These are phyloP conservation scores for Chytriomyces confervae DNA, from an alignment of 192 early-diverging fungal species.

Conservation along the genomic window DNA sequence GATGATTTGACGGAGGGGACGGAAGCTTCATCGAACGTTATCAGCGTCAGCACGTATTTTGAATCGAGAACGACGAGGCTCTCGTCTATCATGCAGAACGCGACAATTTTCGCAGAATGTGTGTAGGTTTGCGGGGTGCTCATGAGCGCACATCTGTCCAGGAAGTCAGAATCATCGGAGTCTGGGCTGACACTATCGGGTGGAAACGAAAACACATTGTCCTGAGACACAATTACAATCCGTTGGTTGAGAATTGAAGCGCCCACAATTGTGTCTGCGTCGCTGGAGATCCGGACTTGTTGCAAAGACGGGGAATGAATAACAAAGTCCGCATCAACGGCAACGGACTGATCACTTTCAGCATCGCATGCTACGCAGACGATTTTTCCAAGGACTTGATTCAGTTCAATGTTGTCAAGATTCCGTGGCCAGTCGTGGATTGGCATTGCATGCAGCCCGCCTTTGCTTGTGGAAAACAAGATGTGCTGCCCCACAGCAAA, in stretches of 20 bases:
- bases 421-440: conserved; percentile 10
- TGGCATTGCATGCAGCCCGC: conserved; percentile 1
- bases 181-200: neutral
- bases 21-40: neutral
- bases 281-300: neutral
- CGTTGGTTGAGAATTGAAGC: neutral
- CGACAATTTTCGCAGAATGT: conserved; percentile 6
- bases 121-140: conserved; percentile 12
- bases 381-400: neutral
- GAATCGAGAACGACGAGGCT: neutral
- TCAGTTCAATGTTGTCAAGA: conserved; percentile 7
- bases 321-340: conserved; percentile 4
- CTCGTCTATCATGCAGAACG: neutral
- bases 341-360: neutral
- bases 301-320: conserved; percentile 7
- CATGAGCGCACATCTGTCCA: neutral
- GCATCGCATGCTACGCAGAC: conserved; percentile 1
- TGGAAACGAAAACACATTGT: conserved; percentile 10
- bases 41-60: neutral
- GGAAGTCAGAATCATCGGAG: neutral
- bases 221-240: conserved; percentile 1
- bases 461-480: conserved; percentile 7
- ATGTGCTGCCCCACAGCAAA: conserved; percentile 18
- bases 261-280: conserved; percentile 1
- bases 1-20: neutral